phyloP scores from a whole-genome alignment of 1,139 yeast genomes.

The Wickerhamomyces sp. region DNA sequence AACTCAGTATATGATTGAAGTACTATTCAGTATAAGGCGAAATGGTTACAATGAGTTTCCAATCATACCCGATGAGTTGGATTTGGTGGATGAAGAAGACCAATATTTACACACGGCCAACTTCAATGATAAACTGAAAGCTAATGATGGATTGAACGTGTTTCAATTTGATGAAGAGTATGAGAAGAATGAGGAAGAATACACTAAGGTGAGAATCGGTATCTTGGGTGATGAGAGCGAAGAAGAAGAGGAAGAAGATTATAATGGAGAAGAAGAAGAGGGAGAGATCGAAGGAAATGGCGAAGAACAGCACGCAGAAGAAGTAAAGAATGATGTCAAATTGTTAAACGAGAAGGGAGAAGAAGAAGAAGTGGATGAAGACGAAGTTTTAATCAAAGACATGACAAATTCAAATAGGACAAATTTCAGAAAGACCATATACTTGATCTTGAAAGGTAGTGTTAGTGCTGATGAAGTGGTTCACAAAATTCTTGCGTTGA shows the following conservation, averaged over 20 bases:
- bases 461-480: constrained; percentile 92
- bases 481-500: constrained; percentile 64
- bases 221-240: constrained; percentile 42
- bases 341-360: constrained; percentile 26
- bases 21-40: constrained; percentile 46
- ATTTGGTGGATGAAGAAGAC: constrained; percentile 64
- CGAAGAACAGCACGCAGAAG: constrained; percentile 24
- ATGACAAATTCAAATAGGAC: constrained; percentile 63
- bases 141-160: constrained; percentile 44
- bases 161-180: constrained; percentile 51
- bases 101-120: constrained; percentile 54
- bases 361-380: constrained; percentile 12
- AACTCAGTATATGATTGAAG: constrained; percentile 47
- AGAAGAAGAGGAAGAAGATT: constrained; percentile 22
- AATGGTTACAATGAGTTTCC: constrained; percentile 41
- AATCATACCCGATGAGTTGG: constrained; percentile 39
- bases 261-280: constrained; percentile 12
- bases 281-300: constrained; percentile 27
- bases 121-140: constrained; percentile 45
- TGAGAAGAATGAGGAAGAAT: constrained; percentile 44
- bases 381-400: constrained; percentile 43
- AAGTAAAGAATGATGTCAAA: no score
- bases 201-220: constrained; percentile 33
- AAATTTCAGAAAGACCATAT: constrained; percentile 67
- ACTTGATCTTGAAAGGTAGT: constrained; percentile 85